These are phyloP conservation scores for Knoxdaviesia capensis DNA, from an alignment of 2,329 filamentous ascomycete species.

Conservation along the genomic window DNA sequence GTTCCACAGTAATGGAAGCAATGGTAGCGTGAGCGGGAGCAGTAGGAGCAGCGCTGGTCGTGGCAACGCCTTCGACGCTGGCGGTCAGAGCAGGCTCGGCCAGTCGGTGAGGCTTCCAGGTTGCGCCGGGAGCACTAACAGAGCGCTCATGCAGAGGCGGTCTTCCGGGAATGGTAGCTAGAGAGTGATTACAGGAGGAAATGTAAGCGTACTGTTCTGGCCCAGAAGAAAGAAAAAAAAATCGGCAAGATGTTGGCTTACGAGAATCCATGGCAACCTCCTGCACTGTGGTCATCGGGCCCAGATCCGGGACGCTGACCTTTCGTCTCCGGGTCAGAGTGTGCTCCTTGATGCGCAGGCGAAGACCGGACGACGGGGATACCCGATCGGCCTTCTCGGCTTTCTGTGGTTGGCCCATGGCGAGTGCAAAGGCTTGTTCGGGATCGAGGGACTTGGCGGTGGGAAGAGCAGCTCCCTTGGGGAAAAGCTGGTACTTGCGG, in stretches of 20 bases:
- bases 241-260: slow-evolving; percentile 19
- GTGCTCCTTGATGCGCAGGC: slow-evolving; percentile 35
- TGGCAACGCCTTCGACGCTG: too few relatives aligned
- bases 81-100: too few relatives aligned
- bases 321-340: slow-evolving; percentile 38
- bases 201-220: neutral
- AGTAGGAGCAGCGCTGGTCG: too few relatives aligned
- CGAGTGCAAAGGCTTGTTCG: slow-evolving; percentile 25
- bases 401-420: slow-evolving; percentile 17
- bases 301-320: slow-evolving; percentile 41
- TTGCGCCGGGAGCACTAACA: slow-evolving; percentile 34
- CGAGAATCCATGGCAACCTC: slow-evolving; percentile 50
- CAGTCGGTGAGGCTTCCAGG: slow-evolving; percentile 21
- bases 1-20: too few relatives aligned
- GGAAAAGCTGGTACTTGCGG: slow-evolving; percentile 41
- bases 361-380: slow-evolving; percentile 18
- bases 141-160: slow-evolving; percentile 45
- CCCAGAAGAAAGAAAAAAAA: neutral
- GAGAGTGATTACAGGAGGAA: neutral
- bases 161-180: slow-evolving; percentile 47
- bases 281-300: slow-evolving; percentile 49
- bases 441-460: slow-evolving; percentile 25
- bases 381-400: slow-evolving; percentile 20
- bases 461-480: slow-evolving; percentile 19
- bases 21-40: too few relatives aligned